phyloP scores from a whole-genome alignment of 495 filamentous ascomycete species.

The Glonium stellatum region DNA sequence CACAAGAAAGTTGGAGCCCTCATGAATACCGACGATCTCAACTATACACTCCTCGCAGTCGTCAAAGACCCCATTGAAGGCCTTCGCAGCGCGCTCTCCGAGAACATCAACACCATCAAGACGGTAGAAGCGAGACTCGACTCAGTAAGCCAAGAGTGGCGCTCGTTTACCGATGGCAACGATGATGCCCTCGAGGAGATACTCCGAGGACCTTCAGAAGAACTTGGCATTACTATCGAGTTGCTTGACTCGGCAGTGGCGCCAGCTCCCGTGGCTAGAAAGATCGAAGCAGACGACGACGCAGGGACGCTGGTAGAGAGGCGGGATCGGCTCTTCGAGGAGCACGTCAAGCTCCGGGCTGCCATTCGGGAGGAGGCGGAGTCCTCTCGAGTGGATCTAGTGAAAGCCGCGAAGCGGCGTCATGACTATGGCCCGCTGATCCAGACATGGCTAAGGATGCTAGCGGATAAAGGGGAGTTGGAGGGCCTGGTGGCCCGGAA shows the following conservation, averaged over 20 bases:
- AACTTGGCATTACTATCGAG: constrained; percentile 7
- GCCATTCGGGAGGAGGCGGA: constrained; percentile 13
- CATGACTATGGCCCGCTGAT: constrained; percentile 33
- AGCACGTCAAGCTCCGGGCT: constrained; percentile 16
- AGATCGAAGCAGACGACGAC: constrained; percentile 15
- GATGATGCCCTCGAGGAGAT: background rate
- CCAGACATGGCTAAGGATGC: constrained; percentile 21
- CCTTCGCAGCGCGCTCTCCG: constrained; percentile 39
- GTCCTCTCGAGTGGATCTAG: constrained; percentile 21
- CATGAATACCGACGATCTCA: constrained; percentile 39
- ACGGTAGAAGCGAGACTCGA: constrained; percentile 36
- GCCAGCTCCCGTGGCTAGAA: background rate
- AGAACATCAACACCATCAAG: constrained; percentile 42
- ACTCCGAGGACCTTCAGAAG: background rate
- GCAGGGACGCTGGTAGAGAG: constrained; percentile 33
- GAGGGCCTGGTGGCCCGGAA: constrained; percentile 9
- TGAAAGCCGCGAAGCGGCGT: constrained; percentile 29
- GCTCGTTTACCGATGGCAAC: constrained; percentile 8
- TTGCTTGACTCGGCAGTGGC: background rate
- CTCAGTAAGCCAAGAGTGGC: constrained; percentile 30
- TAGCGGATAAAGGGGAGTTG: constrained; percentile 30
- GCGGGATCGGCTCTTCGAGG: constrained; percentile 11
- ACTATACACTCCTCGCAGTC: constrained; percentile 52
- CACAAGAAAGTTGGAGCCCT: constrained; percentile 30
- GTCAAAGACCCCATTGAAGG: constrained; percentile 46